Percentiles rank a stretch among this genome's conserved stretches.
Evolutionary conservation across 2,329 filamentous ascomycete species (phyloP).

Genomic region (Diaporthe amygdali): DNA sequence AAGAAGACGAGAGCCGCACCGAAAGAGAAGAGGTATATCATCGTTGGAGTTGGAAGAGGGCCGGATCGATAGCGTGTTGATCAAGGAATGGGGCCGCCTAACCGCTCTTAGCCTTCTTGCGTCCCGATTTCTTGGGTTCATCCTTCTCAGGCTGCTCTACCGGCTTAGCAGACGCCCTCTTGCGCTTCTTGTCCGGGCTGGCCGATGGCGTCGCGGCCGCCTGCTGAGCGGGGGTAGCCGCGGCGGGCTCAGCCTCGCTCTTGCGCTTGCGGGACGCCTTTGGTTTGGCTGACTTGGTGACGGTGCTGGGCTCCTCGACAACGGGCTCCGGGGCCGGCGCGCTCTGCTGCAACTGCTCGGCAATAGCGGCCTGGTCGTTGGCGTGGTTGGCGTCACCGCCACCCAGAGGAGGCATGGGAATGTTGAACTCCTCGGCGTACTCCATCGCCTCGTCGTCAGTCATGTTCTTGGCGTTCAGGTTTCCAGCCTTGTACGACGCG

Average conservation of each 20-base stretch:
- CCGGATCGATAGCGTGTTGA: conserved; percentile 37
- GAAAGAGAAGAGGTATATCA: conserved; percentile 36
- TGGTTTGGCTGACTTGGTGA: conserved; percentile 62
- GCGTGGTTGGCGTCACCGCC: conserved; percentile 46
- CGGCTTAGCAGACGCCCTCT: conserved; percentile 58
- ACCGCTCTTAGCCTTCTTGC: conserved; percentile 60
- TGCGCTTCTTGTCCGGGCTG: conserved; percentile 69
- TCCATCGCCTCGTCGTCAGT: conserved; percentile 62
- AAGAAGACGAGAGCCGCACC: conserved; percentile 23
- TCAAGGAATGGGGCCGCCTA: conserved; percentile 35
- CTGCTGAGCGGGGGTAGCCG: conserved; percentile 38
- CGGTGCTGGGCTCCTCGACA: conserved; percentile 44
- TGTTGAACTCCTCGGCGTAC: conserved; percentile 64
- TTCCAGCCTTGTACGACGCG: conserved; percentile 68
- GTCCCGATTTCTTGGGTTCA: conserved; percentile 64
- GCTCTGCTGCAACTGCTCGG: conserved; percentile 61
- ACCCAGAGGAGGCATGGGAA: conserved; percentile 58
- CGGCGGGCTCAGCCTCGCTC: conserved; percentile 47
- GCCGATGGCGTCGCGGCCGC: conserved; percentile 41
- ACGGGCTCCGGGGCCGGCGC: conserved; percentile 42
- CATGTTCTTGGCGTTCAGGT: conserved; percentile 64
- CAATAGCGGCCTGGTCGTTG: conserved; percentile 62
- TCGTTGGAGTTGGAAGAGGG: conserved; percentile 35
- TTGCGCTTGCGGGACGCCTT: conserved; percentile 60
- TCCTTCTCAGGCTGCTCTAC: conserved; percentile 56